Conservation (phyloP, 2,329 filamentous ascomycete species). For the Sporothrix protearum region DNA sequence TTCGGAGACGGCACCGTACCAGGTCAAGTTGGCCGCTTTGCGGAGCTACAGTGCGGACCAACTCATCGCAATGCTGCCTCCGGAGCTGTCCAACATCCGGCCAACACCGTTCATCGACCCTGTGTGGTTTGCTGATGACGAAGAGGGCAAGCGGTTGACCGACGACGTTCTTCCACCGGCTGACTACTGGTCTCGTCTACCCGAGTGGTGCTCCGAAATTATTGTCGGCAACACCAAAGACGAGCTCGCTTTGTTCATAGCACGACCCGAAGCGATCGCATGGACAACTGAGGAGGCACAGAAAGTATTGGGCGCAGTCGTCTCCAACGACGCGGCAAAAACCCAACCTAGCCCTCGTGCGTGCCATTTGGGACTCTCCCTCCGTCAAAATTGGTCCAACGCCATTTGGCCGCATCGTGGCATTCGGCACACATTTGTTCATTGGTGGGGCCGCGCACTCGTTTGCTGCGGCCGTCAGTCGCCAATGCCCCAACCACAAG, state of each 20-base stretch:
- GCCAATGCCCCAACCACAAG: not conserved
- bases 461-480: not conserved
- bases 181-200: slow-evolving; percentile 18
- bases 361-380: not conserved
- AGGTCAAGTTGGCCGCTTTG: not conserved
- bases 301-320: not conserved
- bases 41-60: slow-evolving; percentile 3
- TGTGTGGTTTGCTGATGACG: not conserved
- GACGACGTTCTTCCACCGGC: not conserved
- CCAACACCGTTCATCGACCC: slow-evolving; percentile 8
- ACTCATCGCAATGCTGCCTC: not conserved
- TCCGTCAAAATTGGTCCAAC: not conserved
- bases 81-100: not conserved
- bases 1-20: not conserved
- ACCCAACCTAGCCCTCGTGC: not conserved
- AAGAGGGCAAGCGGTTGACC: not conserved
- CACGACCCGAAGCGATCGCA: not conserved
- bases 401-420: slow-evolving; percentile 12
- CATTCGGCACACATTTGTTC: slow-evolving; percentile 4
- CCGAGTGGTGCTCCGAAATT: slow-evolving; percentile 15
- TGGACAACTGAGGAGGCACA: not conserved
- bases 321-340: not conserved
- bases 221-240: slow-evolving; percentile 11
- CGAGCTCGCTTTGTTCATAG: slow-evolving; percentile 18
- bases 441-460: not conserved